Conservation (phyloP, 2,329 filamentous ascomycete species). For the Metarhizium guizhouense region DNA sequence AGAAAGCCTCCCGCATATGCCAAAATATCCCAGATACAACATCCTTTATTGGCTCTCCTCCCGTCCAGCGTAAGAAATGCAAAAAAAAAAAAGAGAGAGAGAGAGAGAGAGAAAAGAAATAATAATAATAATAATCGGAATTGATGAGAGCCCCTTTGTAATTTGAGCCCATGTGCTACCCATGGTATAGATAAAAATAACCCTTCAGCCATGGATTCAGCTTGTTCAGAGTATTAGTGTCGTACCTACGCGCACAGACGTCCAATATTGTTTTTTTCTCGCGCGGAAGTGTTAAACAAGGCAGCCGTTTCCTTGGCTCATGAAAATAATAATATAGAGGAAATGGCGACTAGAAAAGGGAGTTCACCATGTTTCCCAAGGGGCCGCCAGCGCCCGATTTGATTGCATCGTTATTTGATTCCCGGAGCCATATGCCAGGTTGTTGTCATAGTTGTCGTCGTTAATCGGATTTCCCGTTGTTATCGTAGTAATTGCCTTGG, state of each 20-base stretch:
- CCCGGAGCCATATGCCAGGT: not conserved
- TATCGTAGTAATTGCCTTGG: constrained; percentile 1
- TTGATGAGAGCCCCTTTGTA: not conserved
- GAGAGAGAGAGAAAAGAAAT: not conserved
- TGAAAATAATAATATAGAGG: not conserved
- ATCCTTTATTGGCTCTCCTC: not conserved
- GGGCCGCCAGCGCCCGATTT: constrained; percentile 1
- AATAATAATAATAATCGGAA: not conserved
- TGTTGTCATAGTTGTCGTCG: constrained; percentile 5
- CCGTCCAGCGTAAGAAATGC: not conserved
- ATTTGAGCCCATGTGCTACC: not conserved
- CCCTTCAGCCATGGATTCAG: not conserved
- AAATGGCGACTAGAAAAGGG: not conserved
- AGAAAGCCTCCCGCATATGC: not conserved
- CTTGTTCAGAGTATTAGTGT: not conserved
- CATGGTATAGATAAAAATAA: not conserved
- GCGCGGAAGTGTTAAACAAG: not conserved
- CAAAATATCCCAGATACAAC: not conserved
- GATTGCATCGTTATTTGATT: not conserved
- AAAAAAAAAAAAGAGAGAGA: not conserved
- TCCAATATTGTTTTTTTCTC: not conserved
- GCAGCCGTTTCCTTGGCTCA: not conserved
- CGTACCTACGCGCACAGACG: not conserved
- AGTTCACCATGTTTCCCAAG: not conserved
- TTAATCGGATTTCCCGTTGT: constrained; percentile 3